Evolutionary conservation across 2,329 filamentous ascomycete genomes (phyloP).

Genomic region (Talaromyces islandicus): DNA sequence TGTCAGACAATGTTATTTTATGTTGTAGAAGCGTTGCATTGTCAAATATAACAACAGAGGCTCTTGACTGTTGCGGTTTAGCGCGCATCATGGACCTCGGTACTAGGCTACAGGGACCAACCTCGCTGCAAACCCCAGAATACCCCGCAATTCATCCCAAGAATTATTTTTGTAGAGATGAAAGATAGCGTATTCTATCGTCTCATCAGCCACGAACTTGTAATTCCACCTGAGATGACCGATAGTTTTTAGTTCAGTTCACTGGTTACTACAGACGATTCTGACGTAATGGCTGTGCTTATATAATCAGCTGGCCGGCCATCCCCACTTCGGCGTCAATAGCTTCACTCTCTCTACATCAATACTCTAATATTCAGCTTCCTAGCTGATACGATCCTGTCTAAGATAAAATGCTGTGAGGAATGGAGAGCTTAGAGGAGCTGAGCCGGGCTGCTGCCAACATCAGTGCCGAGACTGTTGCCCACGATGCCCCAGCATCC

Average conservation of each 20-base stretch:
- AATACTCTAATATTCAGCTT: background rate
- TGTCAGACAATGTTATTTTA: background rate
- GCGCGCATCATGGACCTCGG: constrained; percentile 5
- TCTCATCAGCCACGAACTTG: too few relatives aligned
- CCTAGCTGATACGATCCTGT: background rate
- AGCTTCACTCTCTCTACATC: background rate
- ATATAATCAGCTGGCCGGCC: background rate
- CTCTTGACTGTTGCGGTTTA: background rate
- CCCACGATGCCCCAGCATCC: constrained; percentile 17
- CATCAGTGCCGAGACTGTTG: constrained; percentile 16
- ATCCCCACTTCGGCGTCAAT: background rate
- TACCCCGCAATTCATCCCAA: background rate
- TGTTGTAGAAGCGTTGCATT: background rate
- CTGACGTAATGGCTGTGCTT: background rate
- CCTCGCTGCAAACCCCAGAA: background rate
- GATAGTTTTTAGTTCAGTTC: background rate
- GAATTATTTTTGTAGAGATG: too few relatives aligned
- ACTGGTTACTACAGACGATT: background rate
- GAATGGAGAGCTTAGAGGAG: constrained; percentile 37
- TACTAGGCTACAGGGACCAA: background rate
- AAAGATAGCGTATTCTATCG: too few relatives aligned
- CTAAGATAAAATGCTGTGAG: background rate
- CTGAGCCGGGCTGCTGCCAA: constrained; percentile 22
- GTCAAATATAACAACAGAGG: background rate
- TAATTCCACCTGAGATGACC: too few relatives aligned